Conservation (phyloP, 306 rosid genomes). For the Lathyrus tuberosus region DNA sequence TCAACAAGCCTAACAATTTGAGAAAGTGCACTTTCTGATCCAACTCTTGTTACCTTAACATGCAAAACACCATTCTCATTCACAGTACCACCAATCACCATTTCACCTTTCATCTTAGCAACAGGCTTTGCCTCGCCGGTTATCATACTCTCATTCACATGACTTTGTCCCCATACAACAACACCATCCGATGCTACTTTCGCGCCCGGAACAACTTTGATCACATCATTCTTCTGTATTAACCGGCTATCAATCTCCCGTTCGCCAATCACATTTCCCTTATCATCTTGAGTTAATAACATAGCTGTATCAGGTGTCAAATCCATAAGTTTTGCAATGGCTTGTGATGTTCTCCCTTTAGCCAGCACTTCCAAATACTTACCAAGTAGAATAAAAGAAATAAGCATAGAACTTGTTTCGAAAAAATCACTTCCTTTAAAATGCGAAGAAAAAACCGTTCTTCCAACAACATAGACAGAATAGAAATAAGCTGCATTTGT, state of each 20-base stretch:
- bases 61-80: slow-evolving; percentile 87
- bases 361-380: slow-evolving; percentile 86
- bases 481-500: slow-evolving; percentile 91
- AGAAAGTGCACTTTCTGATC: slow-evolving; percentile 78
- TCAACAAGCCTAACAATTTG: slow-evolving; percentile 91
- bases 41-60: slow-evolving; percentile 77
- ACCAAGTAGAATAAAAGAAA: slow-evolving; percentile 76
- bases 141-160: slow-evolving; percentile 87
- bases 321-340: slow-evolving; percentile 86
- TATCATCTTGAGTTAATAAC: slow-evolving; percentile 52
- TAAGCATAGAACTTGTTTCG: slow-evolving; percentile 85
- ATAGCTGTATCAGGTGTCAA: slow-evolving; percentile 74
- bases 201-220: slow-evolving; percentile 68
- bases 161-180: slow-evolving; percentile 74
- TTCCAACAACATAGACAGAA: slow-evolving; percentile 66
- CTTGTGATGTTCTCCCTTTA: slow-evolving; percentile 80
- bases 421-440: slow-evolving; percentile 79
- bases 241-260: slow-evolving; percentile 61
- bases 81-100: slow-evolving; percentile 82
- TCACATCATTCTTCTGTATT: slow-evolving; percentile 73
- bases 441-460: slow-evolving; percentile 56
- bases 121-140: slow-evolving; percentile 80
- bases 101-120: slow-evolving; percentile 57
- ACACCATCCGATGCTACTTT: slow-evolving; percentile 81
- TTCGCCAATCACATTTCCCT: slow-evolving; percentile 55